Conservation (phyloP, 305 asterid species). For the Fraxinus nigra region DNA sequence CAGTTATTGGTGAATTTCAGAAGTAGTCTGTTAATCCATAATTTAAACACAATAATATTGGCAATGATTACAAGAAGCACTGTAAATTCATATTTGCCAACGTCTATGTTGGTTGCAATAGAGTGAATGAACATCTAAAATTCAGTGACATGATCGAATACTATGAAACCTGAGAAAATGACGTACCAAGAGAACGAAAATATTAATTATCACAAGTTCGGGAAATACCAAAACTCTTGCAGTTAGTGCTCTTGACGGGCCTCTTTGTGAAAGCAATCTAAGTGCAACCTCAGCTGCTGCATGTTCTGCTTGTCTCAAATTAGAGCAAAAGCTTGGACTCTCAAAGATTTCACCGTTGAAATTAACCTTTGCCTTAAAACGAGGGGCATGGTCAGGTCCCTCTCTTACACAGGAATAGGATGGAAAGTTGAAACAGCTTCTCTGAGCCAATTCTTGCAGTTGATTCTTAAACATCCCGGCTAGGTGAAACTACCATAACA, state of each 20-base stretch:
- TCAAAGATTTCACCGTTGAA: conserved; percentile 54
- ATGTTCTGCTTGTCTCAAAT: conserved; percentile 69
- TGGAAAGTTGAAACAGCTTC: conserved; percentile 58
- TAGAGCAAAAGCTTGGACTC: conserved; percentile 38
- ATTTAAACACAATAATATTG: not conserved
- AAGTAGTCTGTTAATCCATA: not conserved
- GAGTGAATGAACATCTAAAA: not conserved
- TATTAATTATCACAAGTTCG: not conserved
- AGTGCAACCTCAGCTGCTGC: conserved; percentile 70
- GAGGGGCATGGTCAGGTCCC: conserved; percentile 59
- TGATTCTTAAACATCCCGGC: conserved; percentile 49
- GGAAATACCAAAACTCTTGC: conserved; percentile 53
- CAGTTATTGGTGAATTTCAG: not conserved
- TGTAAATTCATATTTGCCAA: not conserved
- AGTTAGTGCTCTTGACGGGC: conserved; percentile 54
- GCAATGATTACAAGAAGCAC: not conserved
- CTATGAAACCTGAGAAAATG: not conserved
- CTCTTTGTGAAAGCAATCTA: conserved; percentile 53
- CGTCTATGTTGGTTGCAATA: not conserved
- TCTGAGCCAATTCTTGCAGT: conserved; percentile 51
- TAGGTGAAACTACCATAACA: not conserved
- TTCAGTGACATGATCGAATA: not conserved
- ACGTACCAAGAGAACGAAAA: not conserved
- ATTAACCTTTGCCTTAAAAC: conserved; percentile 51
- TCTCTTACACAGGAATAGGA: conserved; percentile 40